phyloP scores from a whole-genome alignment of 1,284 basidiomycete species.

The Cutaneotrichosporon cavernicola region DNA sequence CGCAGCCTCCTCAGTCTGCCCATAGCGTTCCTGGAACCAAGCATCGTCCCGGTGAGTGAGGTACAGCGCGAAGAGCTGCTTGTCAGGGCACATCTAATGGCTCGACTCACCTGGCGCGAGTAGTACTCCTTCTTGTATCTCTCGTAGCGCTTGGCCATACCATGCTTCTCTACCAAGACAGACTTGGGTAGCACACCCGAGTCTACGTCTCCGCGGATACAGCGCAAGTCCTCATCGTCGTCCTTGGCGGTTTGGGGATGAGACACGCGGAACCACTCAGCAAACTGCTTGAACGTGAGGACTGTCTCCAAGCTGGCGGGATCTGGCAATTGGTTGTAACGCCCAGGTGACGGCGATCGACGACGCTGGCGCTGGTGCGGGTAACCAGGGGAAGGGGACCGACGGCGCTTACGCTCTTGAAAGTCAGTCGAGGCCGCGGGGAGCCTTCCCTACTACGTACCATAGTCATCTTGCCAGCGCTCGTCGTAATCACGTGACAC shows the following conservation, averaged over 20 bases:
- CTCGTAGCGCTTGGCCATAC: conserved; percentile 66
- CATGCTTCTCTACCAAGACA: conserved; percentile 66
- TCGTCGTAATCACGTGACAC: conserved; percentile 22
- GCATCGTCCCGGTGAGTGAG: conserved; percentile 84
- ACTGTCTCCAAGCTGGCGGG: conserved; percentile 79
- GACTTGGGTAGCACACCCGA: conserved; percentile 30
- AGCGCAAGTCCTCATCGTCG: conserved; percentile 43
- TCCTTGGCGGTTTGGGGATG: conserved; percentile 67
- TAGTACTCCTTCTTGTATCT: conserved; percentile 86
- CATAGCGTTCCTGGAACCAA: conserved; percentile 95
- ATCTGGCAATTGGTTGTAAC: conserved; percentile 54
- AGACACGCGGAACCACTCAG: conserved; percentile 82
- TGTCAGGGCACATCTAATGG: conserved; percentile 12
- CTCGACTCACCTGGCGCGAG: conserved; percentile 71
- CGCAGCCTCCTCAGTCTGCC: conserved; percentile 66
- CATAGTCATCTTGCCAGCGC: conserved; percentile 44
- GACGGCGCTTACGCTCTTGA: conserved; percentile 67
- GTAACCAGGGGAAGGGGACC: conserved; percentile 81
- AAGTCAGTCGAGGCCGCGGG: not conserved
- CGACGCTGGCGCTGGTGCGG: conserved; percentile 36
- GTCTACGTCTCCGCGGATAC: conserved; percentile 32
- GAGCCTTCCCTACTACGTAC: conserved; percentile 23
- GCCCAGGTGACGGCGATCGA: conserved; percentile 35
- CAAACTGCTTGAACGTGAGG: conserved; percentile 76
- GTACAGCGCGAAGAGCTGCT: conserved; percentile 75